Percentiles rank a stretch among this genome's conserved stretches.
Evolutionary conservation across 352 stramenopile genomes (phyloP).

Genomic region (Globisporangium spiculum): DNA sequence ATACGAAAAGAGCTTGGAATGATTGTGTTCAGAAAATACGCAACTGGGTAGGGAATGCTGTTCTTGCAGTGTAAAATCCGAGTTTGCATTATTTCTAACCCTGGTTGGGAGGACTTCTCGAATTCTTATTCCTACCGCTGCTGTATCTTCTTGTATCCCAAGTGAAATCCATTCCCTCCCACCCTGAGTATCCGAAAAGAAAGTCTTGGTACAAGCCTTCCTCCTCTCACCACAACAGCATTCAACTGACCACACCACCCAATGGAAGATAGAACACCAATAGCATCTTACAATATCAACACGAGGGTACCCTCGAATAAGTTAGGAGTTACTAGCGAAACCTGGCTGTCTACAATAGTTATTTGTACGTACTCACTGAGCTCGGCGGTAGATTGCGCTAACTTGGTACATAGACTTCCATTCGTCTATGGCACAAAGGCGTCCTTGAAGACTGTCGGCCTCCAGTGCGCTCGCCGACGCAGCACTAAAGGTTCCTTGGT

Average conservation of each 20-base stretch:
- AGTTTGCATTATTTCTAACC: neutral
- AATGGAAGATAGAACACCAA: neutral
- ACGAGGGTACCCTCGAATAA: neutral
- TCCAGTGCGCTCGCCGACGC: neutral
- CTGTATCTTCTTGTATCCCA: neutral
- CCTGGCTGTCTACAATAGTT: neutral
- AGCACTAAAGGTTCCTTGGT: neutral
- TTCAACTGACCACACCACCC: neutral
- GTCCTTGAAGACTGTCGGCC: neutral
- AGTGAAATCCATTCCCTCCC: neutral
- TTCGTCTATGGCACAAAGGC: neutral
- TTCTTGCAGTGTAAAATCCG: neutral
- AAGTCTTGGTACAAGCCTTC: neutral
- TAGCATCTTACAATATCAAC: neutral
- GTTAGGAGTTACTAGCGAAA: neutral
- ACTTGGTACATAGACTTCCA: constrained; percentile 9
- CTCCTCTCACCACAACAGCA: neutral
- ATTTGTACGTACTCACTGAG: neutral
- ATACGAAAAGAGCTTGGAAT: neutral
- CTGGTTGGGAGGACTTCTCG: neutral
- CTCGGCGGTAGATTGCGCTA: constrained; percentile 7
- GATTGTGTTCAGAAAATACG: neutral
- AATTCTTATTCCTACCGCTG: neutral
- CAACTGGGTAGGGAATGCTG: neutral
- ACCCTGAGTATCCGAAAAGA: neutral